These are phyloP conservation scores for Dioszegia hungarica DNA, from an alignment of 768 basidiomycete species.

Conservation along the genomic window DNA sequence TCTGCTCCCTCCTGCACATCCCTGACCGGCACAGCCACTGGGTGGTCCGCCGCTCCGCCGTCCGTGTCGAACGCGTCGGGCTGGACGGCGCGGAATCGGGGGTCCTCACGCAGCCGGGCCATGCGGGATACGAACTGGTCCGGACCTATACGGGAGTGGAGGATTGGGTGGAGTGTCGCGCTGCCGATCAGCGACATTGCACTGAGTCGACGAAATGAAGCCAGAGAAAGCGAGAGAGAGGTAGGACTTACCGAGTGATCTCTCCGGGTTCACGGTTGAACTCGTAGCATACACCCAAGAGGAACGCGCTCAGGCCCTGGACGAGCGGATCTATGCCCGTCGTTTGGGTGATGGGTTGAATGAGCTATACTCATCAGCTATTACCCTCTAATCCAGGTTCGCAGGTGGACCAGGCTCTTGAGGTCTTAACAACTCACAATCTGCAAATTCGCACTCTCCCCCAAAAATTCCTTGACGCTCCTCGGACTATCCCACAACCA, in stretches of 20 bases:
- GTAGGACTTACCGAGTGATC: constrained; percentile 72
- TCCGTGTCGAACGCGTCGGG: constrained; percentile 70
- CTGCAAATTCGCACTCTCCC: constrained; percentile 77
- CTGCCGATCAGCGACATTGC: constrained; percentile 51
- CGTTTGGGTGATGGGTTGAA: constrained; percentile 88
- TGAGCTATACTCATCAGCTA: constrained; percentile 58
- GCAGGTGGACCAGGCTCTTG: background rate
- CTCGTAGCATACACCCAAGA: constrained; percentile 91
- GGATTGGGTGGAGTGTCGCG: constrained; percentile 78
- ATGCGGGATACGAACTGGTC: constrained; percentile 84
- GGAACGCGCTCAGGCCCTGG: constrained; percentile 83
- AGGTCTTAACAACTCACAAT: constrained; percentile 64
- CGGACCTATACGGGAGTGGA: constrained; percentile 75
- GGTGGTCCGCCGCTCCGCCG: constrained; percentile 12
- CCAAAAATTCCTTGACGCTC: constrained; percentile 81
- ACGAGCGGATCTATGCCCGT: constrained; percentile 78
- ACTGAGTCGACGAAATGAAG: no score
- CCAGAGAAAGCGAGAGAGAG: no score
- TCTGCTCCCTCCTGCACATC: constrained; percentile 12
- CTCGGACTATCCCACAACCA: constrained; percentile 97
- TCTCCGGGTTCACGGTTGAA: constrained; percentile 93
- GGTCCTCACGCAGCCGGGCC: constrained; percentile 81
- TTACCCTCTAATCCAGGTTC: background rate
- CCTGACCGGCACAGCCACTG: constrained; percentile 10
- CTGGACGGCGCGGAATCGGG: constrained; percentile 81